phyloP scores from a whole-genome alignment of 345 rosid genomes.

The Kandelia obovata region DNA sequence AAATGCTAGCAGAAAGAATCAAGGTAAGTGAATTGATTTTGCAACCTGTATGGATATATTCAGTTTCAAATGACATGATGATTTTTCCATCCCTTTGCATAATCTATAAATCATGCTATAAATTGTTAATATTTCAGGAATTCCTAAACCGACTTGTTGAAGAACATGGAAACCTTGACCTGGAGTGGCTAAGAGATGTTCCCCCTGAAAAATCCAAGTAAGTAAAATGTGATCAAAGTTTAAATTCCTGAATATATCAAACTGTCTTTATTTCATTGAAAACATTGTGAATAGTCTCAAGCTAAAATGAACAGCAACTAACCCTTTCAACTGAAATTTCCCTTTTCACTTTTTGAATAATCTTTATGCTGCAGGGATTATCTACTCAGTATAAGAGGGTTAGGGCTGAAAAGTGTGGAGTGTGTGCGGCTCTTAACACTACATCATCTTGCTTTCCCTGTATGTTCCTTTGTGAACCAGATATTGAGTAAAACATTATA shows the following conservation, averaged over 20 bases:
- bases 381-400: slow-evolving; percentile 74
- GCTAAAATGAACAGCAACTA: background rate
- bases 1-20: slow-evolving; percentile 83
- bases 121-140: slow-evolving; percentile 53
- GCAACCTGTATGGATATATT: background rate
- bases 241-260: slow-evolving; percentile 4
- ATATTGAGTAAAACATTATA: slow-evolving; percentile 7
- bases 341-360: slow-evolving; percentile 6
- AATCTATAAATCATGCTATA: slow-evolving; percentile 12
- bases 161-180: slow-evolving; percentile 75
- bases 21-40: slow-evolving; percentile 42
- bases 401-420: slow-evolving; percentile 95
- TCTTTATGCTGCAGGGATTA: slow-evolving; percentile 58
- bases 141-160: slow-evolving; percentile 63
- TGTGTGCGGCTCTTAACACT: slow-evolving; percentile 94
- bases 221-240: slow-evolving; percentile 12
- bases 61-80: slow-evolving; percentile 17
- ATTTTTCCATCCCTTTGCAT: background rate
- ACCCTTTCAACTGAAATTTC: background rate
- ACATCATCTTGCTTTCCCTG: slow-evolving; percentile 92
- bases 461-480: slow-evolving; percentile 37
- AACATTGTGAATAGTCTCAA: background rate
- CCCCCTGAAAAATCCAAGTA: slow-evolving; percentile 82
- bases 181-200: slow-evolving; percentile 88
- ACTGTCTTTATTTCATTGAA: background rate